Evolutionary conservation across 768 basidiomycete genomes (phyloP).

Genomic region (Lentinus brumalis): DNA sequence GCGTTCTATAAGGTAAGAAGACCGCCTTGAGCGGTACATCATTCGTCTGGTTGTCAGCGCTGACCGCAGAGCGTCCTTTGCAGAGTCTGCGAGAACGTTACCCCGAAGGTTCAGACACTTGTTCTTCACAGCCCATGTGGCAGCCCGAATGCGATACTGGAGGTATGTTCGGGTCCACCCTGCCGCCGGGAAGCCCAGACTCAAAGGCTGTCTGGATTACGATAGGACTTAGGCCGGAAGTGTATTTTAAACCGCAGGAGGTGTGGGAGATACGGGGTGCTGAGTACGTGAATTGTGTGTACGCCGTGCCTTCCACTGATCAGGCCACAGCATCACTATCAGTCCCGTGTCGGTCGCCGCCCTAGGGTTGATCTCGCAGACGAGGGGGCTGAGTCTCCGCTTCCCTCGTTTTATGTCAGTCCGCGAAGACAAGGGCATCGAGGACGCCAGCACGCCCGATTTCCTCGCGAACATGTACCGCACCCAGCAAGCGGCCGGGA

Average conservation of each 20-base stretch:
- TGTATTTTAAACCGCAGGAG: constrained; percentile 71
- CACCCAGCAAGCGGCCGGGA: constrained; percentile 53
- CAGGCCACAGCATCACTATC: constrained; percentile 62
- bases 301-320: constrained; percentile 1
- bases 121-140: constrained; percentile 55
- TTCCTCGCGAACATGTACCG: constrained; percentile 72
- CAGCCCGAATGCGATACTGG: constrained; percentile 58
- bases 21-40: background rate
- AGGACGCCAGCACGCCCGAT: constrained; percentile 70
- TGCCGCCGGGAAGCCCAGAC: background rate
- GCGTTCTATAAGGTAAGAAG: constrained; percentile 68
- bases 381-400: constrained; percentile 76
- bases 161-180: constrained; percentile 42
- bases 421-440: constrained; percentile 72
- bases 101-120: constrained; percentile 54
- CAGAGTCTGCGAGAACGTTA: constrained; percentile 70
- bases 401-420: constrained; percentile 85
- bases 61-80: background rate
- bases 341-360: constrained; percentile 88
- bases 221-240: constrained; percentile 60
- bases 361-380: constrained; percentile 53
- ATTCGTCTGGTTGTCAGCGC: background rate
- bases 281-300: constrained; percentile 47
- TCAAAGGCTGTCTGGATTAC: background rate
- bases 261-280: constrained; percentile 91